A percentile compares a stretch with the other conserved stretches of the same genome.
These are phyloP conservation scores for Nemania abortiva DNA, from an alignment of 2,329 filamentous ascomycete species.

Conservation along the genomic window DNA sequence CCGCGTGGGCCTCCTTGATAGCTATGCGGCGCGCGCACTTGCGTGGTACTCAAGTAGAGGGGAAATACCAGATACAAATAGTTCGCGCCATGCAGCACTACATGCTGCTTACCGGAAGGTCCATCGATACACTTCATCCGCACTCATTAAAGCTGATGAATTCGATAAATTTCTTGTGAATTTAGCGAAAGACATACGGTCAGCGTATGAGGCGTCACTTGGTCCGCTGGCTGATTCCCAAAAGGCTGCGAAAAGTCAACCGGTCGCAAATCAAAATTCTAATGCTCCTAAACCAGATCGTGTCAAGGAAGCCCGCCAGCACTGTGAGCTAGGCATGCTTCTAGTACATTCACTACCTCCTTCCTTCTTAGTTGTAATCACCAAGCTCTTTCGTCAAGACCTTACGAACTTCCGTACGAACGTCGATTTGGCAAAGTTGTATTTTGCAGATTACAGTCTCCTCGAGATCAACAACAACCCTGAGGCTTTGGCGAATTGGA, in stretches of 20 bases:
- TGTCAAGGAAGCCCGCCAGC: slow-evolving; percentile 56
- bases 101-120: slow-evolving; percentile 68
- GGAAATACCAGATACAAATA: slow-evolving; percentile 58
- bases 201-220: slow-evolving; percentile 62
- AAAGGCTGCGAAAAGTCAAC: slow-evolving; percentile 58
- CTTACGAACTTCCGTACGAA: slow-evolving; percentile 68
- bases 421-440: slow-evolving; percentile 75
- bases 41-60: slow-evolving; percentile 62
- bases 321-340: slow-evolving; percentile 66
- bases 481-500: slow-evolving; percentile 58
- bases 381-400: slow-evolving; percentile 71
- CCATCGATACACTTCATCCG: slow-evolving; percentile 62
- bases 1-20: slow-evolving; percentile 69
- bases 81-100: slow-evolving; percentile 63
- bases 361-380: slow-evolving; percentile 68
- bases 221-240: slow-evolving; percentile 61
- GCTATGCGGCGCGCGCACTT: slow-evolving; percentile 61
- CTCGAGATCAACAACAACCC: slow-evolving; percentile 73
- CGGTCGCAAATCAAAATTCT: slow-evolving; percentile 55
- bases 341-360: slow-evolving; percentile 61
- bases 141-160: slow-evolving; percentile 69
- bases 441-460: slow-evolving; percentile 78
- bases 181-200: slow-evolving; percentile 63
- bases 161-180: slow-evolving; percentile 71
- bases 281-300: slow-evolving; percentile 54